These are phyloP conservation scores for Botrytis pseudocinerea DNA, from an alignment of 2,329 filamentous ascomycete species.

Conservation along the genomic window DNA sequence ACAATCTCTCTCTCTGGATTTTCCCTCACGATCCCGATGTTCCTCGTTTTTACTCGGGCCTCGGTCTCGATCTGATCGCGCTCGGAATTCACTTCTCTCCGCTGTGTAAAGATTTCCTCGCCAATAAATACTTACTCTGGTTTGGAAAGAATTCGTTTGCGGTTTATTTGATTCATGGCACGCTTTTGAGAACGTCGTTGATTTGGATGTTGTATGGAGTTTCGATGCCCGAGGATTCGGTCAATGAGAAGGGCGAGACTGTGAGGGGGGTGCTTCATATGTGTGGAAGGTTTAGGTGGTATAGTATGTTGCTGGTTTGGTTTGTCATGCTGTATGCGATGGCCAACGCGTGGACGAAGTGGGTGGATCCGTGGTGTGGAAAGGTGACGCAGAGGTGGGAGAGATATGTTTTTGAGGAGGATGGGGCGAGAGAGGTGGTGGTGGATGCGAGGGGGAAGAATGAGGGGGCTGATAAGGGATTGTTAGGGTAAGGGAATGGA, in stretches of 20 bases:
- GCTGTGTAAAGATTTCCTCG: conserved; percentile 52
- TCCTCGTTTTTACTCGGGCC: conserved; percentile 51
- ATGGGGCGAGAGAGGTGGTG: conserved; percentile 9
- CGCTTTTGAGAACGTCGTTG: conserved; percentile 58
- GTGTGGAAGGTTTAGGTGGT: conserved; percentile 44
- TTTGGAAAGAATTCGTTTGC: conserved; percentile 65
- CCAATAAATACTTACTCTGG: conserved; percentile 58
- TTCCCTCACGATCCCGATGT: conserved; percentile 51
- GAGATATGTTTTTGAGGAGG: conserved; percentile 36
- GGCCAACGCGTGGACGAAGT: conserved; percentile 53
- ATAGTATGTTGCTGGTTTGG: conserved; percentile 47
- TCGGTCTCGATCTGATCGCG: conserved; percentile 51
- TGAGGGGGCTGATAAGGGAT: not conserved
- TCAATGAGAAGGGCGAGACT: conserved; percentile 41
- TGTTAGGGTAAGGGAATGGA: not conserved
- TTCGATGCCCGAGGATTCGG: conserved; percentile 39
- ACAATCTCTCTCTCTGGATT: conserved; percentile 46
- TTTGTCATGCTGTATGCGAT: conserved; percentile 49
- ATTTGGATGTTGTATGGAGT: conserved; percentile 60
- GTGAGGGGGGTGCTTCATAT: conserved; percentile 42
- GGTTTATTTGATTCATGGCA: conserved; percentile 64
- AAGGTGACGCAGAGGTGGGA: conserved; percentile 45
- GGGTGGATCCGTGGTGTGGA: conserved; percentile 55
- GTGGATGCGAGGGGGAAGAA: not conserved
- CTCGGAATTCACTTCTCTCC: conserved; percentile 55